phyloP scores from a whole-genome alignment of 345 rosid species.

The Eucalyptus cloeziana region DNA sequence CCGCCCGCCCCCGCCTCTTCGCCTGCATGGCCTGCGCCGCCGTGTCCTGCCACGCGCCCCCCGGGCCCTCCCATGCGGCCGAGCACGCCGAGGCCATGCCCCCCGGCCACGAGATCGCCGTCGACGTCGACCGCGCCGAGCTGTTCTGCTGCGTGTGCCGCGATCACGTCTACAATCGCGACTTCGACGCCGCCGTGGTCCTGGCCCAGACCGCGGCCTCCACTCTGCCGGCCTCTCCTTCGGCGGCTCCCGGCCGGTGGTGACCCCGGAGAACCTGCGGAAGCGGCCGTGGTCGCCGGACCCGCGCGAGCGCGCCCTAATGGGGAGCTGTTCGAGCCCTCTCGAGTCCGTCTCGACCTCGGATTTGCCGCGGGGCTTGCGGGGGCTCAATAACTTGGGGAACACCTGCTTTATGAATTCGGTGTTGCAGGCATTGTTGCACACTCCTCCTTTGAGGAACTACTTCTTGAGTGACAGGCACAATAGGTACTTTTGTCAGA shows the following conservation, averaged over 20 bases:
- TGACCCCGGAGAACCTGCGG: neutral
- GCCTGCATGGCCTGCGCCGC: constrained; percentile 51
- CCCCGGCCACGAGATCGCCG: constrained; percentile 57
- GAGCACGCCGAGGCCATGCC: constrained; percentile 16
- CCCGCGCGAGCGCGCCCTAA: constrained; percentile 40
- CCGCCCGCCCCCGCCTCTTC: constrained; percentile 28
- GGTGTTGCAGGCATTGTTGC: constrained; percentile 82
- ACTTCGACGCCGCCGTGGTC: constrained; percentile 63
- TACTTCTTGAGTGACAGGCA: constrained; percentile 76
- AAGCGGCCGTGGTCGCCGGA: constrained; percentile 35
- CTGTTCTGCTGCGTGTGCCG: constrained; percentile 70
- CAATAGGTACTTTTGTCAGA: constrained; percentile 45
- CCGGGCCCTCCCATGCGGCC: constrained; percentile 28
- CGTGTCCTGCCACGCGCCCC: constrained; percentile 34
- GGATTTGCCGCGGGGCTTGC: constrained; percentile 64
- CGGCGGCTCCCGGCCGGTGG: constrained; percentile 16
- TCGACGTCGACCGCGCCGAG: constrained; percentile 80
- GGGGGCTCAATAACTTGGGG: constrained; percentile 85
- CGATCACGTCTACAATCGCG: constrained; percentile 85
- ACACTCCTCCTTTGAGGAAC: constrained; percentile 72
- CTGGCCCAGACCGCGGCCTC: neutral
- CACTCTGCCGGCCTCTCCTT: constrained; percentile 21
- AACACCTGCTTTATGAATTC: constrained; percentile 94
- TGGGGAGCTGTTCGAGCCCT: constrained; percentile 26
- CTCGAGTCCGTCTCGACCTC: constrained; percentile 25